These are phyloP conservation scores for Mediolabrus comicus DNA, from an alignment of 108 stramenopile species.

Conservation along the genomic window DNA sequence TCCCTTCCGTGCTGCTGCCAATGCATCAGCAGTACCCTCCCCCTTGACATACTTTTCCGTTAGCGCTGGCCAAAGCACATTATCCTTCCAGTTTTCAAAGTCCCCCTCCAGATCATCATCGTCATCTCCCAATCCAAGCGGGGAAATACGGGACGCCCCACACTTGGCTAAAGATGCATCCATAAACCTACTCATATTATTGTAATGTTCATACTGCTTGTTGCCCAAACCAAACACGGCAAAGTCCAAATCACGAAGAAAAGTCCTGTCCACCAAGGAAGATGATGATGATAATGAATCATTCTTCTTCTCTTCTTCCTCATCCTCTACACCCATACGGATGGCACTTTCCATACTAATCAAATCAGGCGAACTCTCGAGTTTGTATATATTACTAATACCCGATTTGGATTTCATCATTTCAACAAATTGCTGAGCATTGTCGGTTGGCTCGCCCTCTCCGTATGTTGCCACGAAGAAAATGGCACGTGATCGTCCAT, in stretches of 20 bases:
- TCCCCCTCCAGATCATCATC: slow-evolving; percentile 95
- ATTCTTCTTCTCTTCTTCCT: slow-evolving; percentile 8
- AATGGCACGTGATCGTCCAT: slow-evolving; percentile 55
- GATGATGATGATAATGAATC: not conserved
- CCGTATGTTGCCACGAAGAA: slow-evolving; percentile 98
- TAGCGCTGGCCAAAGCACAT: slow-evolving; percentile 70
- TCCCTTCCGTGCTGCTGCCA: slow-evolving; percentile 1
- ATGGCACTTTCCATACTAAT: not conserved
- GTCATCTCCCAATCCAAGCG: slow-evolving; percentile 93
- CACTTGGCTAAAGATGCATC: slow-evolving; percentile 69
- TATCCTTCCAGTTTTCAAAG: slow-evolving; percentile 95
- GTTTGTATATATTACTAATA: slow-evolving; percentile 30
- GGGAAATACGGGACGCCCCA: slow-evolving; percentile 70
- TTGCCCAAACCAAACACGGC: slow-evolving; percentile 98
- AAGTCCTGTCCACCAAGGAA: not conserved
- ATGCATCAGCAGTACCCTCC: not conserved
- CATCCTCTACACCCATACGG: not conserved
- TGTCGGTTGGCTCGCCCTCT: slow-evolving; percentile 99
- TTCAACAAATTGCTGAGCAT: slow-evolving; percentile 80
- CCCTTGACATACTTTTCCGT: slow-evolving; percentile 47
- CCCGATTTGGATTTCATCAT: slow-evolving; percentile 57
- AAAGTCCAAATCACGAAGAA: slow-evolving; percentile 64
- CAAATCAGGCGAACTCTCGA: not conserved
- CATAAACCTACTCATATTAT: slow-evolving; percentile 91
- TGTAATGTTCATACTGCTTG: slow-evolving; percentile 96